Evolutionary conservation across 495 filamentous ascomycete species (phyloP), one percentile per base, ranked within the genome.

Genomic region (Bacidia rubella): DNA sequence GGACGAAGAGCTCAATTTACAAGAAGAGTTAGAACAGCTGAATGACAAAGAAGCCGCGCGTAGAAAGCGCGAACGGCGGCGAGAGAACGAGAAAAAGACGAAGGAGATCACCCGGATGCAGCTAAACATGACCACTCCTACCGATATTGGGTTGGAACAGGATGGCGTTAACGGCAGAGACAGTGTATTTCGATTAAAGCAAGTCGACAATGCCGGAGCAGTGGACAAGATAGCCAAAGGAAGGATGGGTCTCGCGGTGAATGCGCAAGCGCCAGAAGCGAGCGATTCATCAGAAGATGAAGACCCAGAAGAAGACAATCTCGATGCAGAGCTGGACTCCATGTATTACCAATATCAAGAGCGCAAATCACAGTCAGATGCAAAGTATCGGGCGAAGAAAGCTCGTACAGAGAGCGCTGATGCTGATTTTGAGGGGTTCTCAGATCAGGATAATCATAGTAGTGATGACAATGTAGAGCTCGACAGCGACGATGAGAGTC

Each of bases 141-240:
- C 86, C 73, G 93, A 98, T 55, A 93, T 98, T 57, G 92, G 92
- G 57, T 82, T 92, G 71, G 90, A 96, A 63, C 87, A 95, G 63
- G 69, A 74, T n/a, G 86, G 86, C 11, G 81, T 84, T 1, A 67
- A 72, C 29, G 89, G 87, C 5, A 78, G 82, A 17, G 85, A 86
- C 42, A 73, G 80, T 2, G 90, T 94, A 66, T 99, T 99, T 65
- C 76, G 73, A 9, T 73, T 96, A 25, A 90, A 86, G 62, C 63
- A 76, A 11, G 74, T 94, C 26, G 89, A 96, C 57, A 81, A 84
- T 59, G 74, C 79, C 17, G 79, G 79, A 32, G 84, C 77, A 3
- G 67, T 81, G 46, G 78, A 79, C 53, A 80, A 78, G 54, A 75
- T 97, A 44, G 76, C 78, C 19, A 84, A 82, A 58, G 87, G 88